Evolutionary conservation across 1,139 yeast genomes (phyloP).

Genomic region (Kurtzmaniella natalensis): DNA sequence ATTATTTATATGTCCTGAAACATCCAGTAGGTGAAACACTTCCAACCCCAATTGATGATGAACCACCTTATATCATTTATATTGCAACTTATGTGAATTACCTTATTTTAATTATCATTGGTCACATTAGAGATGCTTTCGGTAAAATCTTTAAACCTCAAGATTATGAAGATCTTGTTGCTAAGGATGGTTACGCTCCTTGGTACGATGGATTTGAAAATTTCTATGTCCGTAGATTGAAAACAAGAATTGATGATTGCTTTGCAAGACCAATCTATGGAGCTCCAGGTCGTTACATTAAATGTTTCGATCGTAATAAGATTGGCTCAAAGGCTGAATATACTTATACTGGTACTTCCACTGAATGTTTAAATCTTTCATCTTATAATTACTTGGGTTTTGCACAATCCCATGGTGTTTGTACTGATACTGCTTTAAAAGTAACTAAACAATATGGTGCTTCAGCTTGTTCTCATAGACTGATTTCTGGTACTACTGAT

Average conservation of each 20-base stretch:
- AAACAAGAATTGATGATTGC: slow-evolving; percentile 87
- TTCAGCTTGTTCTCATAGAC: slow-evolving; percentile 74
- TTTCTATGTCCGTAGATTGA: slow-evolving; percentile 88
- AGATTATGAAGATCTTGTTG: slow-evolving; percentile 62
- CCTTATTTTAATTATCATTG: slow-evolving; percentile 76
- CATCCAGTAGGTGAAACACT: slow-evolving; percentile 53
- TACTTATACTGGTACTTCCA: slow-evolving; percentile 68
- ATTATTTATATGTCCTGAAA: slow-evolving; percentile 50
- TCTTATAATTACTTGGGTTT: slow-evolving; percentile 94
- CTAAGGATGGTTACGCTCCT: slow-evolving; percentile 90
- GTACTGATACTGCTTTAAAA: slow-evolving; percentile 75
- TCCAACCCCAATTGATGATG: slow-evolving; percentile 64
- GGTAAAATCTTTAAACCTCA: slow-evolving; percentile 71
- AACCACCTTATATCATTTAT: slow-evolving; percentile 79
- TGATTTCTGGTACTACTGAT: slow-evolving; percentile 70
- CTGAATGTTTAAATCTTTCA: slow-evolving; percentile 79
- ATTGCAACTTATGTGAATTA: slow-evolving; percentile 82
- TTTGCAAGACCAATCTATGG: slow-evolving; percentile 95
- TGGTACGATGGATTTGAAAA: slow-evolving; percentile 93
- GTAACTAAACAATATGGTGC: slow-evolving; percentile 68
- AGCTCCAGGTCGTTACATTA: slow-evolving; percentile 90
- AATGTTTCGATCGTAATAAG: slow-evolving; percentile 72
- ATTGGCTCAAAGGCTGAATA: slow-evolving; percentile 56
- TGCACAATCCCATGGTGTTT: slow-evolving; percentile 90
- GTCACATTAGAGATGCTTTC: slow-evolving; percentile 85